Percentiles rank a stretch among this genome's conserved stretches.
Conservation (phyloP, 176 grass and related monocot genomes). For the Aegilops bicornis region DNA sequence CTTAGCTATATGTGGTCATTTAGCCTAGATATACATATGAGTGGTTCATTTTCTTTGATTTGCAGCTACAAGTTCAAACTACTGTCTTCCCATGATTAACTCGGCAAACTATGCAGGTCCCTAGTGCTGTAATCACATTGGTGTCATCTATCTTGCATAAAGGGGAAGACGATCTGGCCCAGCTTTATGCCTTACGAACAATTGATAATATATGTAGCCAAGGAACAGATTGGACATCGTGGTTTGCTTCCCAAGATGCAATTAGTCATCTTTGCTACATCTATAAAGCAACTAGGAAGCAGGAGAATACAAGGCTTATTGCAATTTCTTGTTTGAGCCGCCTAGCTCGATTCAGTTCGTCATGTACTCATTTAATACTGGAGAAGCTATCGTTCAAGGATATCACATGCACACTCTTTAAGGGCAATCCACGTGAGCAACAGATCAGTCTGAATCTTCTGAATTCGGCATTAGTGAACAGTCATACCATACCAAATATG, state of each 20-base stretch:
- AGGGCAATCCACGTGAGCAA: constrained; percentile 86
- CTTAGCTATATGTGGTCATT: constrained; percentile 1
- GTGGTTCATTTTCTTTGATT: not conserved
- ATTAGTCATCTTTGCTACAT: constrained; percentile 84
- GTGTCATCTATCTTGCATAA: constrained; percentile 91
- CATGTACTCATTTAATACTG: constrained; percentile 73
- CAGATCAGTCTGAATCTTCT: constrained; percentile 88
- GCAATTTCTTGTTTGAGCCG: constrained; percentile 86
- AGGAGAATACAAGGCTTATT: constrained; percentile 86
- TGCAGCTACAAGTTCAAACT: not conserved
- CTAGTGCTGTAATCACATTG: constrained; percentile 78
- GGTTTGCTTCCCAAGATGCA: constrained; percentile 85
- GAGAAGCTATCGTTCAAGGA: constrained; percentile 84
- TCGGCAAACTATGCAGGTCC: constrained; percentile 57
- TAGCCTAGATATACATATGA: not conserved
- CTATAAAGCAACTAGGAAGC: constrained; percentile 90
- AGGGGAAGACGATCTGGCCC: constrained; percentile 93
- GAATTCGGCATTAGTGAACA: constrained; percentile 68
- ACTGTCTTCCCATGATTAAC: constrained; percentile 26
- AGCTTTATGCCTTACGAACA: constrained; percentile 89
- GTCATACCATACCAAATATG: constrained; percentile 68
- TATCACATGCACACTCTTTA: constrained; percentile 60
- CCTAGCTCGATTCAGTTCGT: constrained; percentile 75
- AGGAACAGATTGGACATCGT: constrained; percentile 85
- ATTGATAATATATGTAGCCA: constrained; percentile 97